These are phyloP conservation scores for Brassica incana DNA, from an alignment of 345 rosid genomes.

Conservation along the genomic window DNA sequence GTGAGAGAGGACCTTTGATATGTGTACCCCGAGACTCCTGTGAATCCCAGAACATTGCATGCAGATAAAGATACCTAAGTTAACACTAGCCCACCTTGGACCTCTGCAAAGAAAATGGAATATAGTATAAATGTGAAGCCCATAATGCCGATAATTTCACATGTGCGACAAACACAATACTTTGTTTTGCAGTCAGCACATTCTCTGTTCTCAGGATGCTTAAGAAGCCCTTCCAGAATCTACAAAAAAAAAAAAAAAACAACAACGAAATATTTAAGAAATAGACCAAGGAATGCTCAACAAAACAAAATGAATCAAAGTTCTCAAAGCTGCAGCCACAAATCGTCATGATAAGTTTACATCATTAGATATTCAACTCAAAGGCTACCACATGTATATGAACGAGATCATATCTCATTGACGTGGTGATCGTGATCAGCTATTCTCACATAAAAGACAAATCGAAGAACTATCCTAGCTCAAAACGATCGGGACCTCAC, in stretches of 20 bases:
- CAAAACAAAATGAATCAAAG: conserved; percentile 10
- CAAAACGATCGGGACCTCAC: conserved; percentile 16
- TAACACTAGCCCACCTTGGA: conserved; percentile 99
- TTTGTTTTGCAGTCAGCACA: conserved; percentile 98
- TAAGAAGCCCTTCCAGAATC: conserved; percentile 90
- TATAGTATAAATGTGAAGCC: neutral
- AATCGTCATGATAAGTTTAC: neutral
- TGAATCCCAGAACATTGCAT: conserved; percentile 98
- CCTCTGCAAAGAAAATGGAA: conserved; percentile 59
- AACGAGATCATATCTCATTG: neutral
- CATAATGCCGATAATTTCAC: conserved; percentile 12
- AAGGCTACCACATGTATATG: conserved; percentile 4
- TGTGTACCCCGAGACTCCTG: conserved; percentile 98
- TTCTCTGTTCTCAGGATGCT: conserved; percentile 89
- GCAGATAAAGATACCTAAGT: conserved; percentile 94
- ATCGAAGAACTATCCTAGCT: conserved; percentile 17
- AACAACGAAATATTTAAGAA: neutral
- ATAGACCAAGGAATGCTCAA: neutral
- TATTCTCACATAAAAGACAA: neutral
- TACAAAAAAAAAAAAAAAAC: conserved; percentile 39
- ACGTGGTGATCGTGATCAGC: conserved; percentile 8
- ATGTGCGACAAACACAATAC: conserved; percentile 46
- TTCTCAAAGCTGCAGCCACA: conserved; percentile 2
- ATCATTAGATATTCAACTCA: neutral
- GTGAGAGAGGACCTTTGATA: conserved; percentile 75